These are phyloP conservation scores for Erodium trifolium DNA, from an alignment of 441 rosid genomes.

Conservation along the genomic window DNA sequence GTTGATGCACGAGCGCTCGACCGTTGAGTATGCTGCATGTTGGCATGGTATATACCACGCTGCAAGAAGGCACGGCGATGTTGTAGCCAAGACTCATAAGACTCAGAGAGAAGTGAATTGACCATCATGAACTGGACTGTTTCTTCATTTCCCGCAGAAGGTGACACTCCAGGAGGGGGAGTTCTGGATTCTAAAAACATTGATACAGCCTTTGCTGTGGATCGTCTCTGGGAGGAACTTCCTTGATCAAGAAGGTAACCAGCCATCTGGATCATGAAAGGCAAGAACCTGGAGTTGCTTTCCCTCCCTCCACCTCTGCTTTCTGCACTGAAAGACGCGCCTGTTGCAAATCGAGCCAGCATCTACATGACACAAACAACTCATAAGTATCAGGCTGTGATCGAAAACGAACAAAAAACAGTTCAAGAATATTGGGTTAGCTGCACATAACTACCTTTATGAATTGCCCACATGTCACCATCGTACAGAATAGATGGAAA, in stretches of 20 bases:
- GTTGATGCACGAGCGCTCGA: slow-evolving; percentile 36
- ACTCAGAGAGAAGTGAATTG: slow-evolving; percentile 84
- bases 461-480: too few relatives aligned
- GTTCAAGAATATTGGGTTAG: not conserved
- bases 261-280: slow-evolving; percentile 99
- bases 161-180: slow-evolving; percentile 44
- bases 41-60: slow-evolving; percentile 89
- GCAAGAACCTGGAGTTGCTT: slow-evolving; percentile 95
- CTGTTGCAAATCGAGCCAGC: slow-evolving; percentile 99
- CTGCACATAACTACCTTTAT: too few relatives aligned
- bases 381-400: slow-evolving; percentile 3
- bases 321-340: slow-evolving; percentile 90
- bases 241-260: slow-evolving; percentile 97
- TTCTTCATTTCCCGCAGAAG: slow-evolving; percentile 71
- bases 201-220: slow-evolving; percentile 77
- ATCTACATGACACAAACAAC: slow-evolving; percentile 39
- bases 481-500: too few relatives aligned
- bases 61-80: slow-evolving; percentile 86
- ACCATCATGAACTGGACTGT: slow-evolving; percentile 99
- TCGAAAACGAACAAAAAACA: not conserved
- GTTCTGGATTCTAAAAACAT: slow-evolving; percentile 65
- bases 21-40: slow-evolving; percentile 90
- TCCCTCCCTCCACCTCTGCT: slow-evolving; percentile 98
- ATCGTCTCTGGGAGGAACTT: slow-evolving; percentile 65
- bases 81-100: slow-evolving; percentile 91